phyloP scores from a whole-genome alignment of 805 yeast species.

The Priceomyces melissophilus region DNA sequence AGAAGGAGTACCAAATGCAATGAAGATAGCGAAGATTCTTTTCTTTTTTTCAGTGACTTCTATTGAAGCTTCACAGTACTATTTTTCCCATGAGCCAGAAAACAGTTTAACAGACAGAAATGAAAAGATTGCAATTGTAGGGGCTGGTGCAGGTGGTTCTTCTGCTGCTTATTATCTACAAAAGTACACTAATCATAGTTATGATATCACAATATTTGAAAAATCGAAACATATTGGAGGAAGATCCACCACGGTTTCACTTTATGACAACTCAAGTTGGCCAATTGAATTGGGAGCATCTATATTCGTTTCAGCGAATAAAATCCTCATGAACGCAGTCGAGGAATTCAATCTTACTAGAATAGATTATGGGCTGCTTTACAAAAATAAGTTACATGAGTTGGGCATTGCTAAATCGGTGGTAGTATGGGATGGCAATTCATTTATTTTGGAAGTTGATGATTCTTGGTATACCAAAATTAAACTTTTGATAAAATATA shows the following conservation, averaged over 20 bases:
- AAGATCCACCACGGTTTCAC: slow-evolving; percentile 33
- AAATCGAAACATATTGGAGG: slow-evolving; percentile 42
- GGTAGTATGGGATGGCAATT: slow-evolving; percentile 38
- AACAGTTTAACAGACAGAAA: not conserved
- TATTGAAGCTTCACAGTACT: no score
- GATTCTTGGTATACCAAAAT: slow-evolving; percentile 7
- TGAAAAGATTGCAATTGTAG: slow-evolving; percentile 37
- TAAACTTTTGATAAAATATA: slow-evolving; percentile 24
- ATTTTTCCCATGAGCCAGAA: no score
- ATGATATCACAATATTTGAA: slow-evolving; percentile 43
- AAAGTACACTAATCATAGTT: slow-evolving; percentile 27
- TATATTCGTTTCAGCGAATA: slow-evolving; percentile 39
- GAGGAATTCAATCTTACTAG: slow-evolving; percentile 28
- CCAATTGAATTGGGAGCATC: slow-evolving; percentile 45
- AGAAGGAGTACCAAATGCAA: no score
- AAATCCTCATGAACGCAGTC: slow-evolving; percentile 35
- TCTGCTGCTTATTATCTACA: slow-evolving; percentile 45
- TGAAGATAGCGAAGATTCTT: no score
- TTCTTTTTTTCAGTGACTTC: no score
- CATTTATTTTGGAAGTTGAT: slow-evolving; percentile 2
- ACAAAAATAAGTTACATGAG: slow-evolving; percentile 8
- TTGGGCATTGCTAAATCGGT: slow-evolving; percentile 7
- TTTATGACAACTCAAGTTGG: slow-evolving; percentile 11
- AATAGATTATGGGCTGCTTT: slow-evolving; percentile 4
- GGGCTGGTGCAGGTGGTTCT: slow-evolving; percentile 54